Evolutionary conservation across 768 basidiomycete species (phyloP), one percentile per base, ranked within the genome.

Genomic region (Antrodiella citrinella): DNA sequence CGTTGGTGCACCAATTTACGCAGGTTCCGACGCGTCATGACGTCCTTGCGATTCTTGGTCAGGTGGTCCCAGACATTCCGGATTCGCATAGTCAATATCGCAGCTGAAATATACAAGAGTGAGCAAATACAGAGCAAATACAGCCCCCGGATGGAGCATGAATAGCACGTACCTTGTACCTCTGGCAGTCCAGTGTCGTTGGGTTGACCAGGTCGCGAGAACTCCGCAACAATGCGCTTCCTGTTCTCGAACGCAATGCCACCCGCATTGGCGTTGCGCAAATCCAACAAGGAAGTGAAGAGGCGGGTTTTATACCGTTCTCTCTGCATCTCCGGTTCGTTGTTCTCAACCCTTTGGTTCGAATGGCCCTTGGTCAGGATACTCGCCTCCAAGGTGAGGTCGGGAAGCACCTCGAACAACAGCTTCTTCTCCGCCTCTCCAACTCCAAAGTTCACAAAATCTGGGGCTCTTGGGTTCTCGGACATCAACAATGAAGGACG

Each of bases 241-340:
- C 87, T 74, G 65, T 96, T 97, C 68, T 92, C 90, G 59, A 77
- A 89, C 46, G 88, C 80, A 54, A 97, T 82, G n/a, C 91, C 91
- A 24, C 68, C 72, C 23, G 91, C 87, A 57, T 86, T 89, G 15
- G 95, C 86, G 61, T 98, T 97, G 54, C 84, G 72, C 58, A 98
- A 67, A 68, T 96, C 92, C 19, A 92, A 67, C 24, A 91, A 67
- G 56, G 76, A 75, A 40, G 85, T 82, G 50, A 96, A 74, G 59
- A 67, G 62, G 53, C 69, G 75, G 4, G 75, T 72, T 59, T 82
- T 84, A 50, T 53, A 51, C 24, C 71, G 44, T 57, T 80, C 74
- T 38, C 58, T 60, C 42, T 60, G 55, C 30, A 35, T 35, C 30
- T 35, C 30, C 7, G 7, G 30, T 35, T 7, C 7, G 51, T 64